Conservation (phyloP, 768 basidiomycete genomes). For the Cyclocybe aegerita region DNA sequence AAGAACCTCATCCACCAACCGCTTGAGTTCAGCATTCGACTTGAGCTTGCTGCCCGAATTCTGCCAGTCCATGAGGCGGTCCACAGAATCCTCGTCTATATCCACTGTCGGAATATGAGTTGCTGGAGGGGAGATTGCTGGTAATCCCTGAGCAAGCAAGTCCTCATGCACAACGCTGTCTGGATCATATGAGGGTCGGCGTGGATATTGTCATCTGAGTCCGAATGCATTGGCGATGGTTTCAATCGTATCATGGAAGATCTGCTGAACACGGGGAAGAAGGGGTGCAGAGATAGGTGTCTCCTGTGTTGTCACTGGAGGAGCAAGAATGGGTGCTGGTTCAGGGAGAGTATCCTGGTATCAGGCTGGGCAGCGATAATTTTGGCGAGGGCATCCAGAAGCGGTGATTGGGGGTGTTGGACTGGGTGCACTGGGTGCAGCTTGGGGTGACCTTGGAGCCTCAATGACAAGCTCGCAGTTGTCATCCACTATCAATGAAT, state of each 20-base stretch:
- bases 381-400: constrained; percentile 13
- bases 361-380: constrained; percentile 9
- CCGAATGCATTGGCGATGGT: constrained; percentile 4
- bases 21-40: constrained; percentile 24
- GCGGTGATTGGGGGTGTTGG: too few species aligned
- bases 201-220: constrained; percentile 9
- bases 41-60: constrained; percentile 18
- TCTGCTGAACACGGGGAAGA: too few species aligned
- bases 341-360: constrained; percentile 13
- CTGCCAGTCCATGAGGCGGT: neutral
- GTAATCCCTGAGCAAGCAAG: too few species aligned
- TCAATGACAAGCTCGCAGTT: constrained; percentile 5
- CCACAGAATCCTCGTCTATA: neutral
- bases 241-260: neutral
- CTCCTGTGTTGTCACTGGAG: too few species aligned
- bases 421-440: too few species aligned
- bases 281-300: too few species aligned
- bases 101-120: neutral
- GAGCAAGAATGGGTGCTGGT: too few species aligned
- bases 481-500: too few species aligned
- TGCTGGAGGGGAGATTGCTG: too few species aligned
- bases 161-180: constrained; percentile 6
- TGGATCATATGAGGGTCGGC: constrained; percentile 20
- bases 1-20: constrained; percentile 25
- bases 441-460: constrained; percentile 4